Base-by-base conservation (phyloP, 331 rosid species). In the Pyracantha coccinea region DNA sequence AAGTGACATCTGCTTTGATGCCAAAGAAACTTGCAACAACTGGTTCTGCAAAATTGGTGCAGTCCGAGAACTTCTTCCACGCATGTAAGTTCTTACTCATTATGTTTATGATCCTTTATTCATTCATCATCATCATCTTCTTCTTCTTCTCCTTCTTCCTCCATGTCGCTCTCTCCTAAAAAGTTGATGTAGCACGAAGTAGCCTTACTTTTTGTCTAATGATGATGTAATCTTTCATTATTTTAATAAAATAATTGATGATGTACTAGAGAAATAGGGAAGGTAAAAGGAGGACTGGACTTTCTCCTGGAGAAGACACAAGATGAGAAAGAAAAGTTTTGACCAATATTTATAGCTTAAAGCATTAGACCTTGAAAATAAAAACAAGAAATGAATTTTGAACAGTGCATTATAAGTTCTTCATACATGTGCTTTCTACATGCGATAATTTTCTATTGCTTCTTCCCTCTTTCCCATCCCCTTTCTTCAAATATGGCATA, bases 1-100 rank as follows among this genome's bases (percentile, higher is more conserved):
- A 28, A 81, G 85, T 41, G 86, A 86, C 71, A 58, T 94, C 57
- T 86, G 92, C 81, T 80, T 80, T 29, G 91, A 88, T 65, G 99
- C 99, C 52, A 94, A 92, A 84, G 99, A 92, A 90, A 94, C 97
- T 76, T 94, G 99, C 87, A 68, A 88, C 73, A 91, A 94, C 63
- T 94, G 99, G 99, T 91, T 94, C 84, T 74, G 87, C 87, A 94
- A 94, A 87, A 90, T 94, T 81, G 99, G 97, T 83, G 94, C 89
- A 60, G 85, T 94, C 76, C 89, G 82, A 78, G 97, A 92, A 89
- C 97, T 94, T 88, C 97, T 94, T 88, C 99, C 99, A 61, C 99
- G 97, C 88, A 88, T 94, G 99, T 94, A 71, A 87, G 68, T 82
- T 84, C 77, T 71, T 79, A 59, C 72, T 73, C 76, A 75, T 76